Base-by-base conservation (phyloP, 2,329 filamentous ascomycete genomes). In the Trichoderma koningiopsis region DNA sequence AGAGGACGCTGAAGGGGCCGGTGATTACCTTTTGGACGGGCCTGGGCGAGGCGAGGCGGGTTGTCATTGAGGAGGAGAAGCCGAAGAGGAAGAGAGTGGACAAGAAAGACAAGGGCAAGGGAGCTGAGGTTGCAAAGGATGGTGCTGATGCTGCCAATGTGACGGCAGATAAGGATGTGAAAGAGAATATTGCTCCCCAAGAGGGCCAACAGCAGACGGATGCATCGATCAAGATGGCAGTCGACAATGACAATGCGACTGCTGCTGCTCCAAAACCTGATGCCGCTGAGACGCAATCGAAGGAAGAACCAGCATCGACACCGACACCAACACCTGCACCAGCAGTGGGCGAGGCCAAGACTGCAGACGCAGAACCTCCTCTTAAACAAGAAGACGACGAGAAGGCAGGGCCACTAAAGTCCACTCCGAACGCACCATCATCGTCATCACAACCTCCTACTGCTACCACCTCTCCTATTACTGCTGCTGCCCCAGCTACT, bases 11-110 rank as follows among this genome's bases (percentile, higher is more conserved):
- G 10, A 90, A 95, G 66, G 96, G 96, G 0, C 93, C 96, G 0
- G 93, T 97, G 13, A 90, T 97, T 53, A 93, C 92, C 2, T 95
- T 92, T 79, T 97, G 94, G 91, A 98, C 94, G 79, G 96, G 95
- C n/a, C 87, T 93, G 72, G 92, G 92, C 40, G 92, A 90, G 77
- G 83, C 94, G 76, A 90, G 88, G 76, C 89, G 87, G 73, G 85
- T 91, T 47, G 85, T 84, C 2, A 85, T 89, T 71, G 85, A 90
- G 71, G 87, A 90, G 74, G 87, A 89, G 76, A 88, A 87, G 75
- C 83, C 84, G 72, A 90, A 89, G 76, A 83, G 84, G 78, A 90
- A 88, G 77, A 80, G 78, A 62, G 77, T 73, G 1, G 78, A 80
- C 5, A 81, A 82, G 73, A 74, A 76, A 58, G 74, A 72, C 22